Evolutionary conservation across 2,329 filamentous ascomycete species (phyloP).

Genomic region (Whalleya microplaca): DNA sequence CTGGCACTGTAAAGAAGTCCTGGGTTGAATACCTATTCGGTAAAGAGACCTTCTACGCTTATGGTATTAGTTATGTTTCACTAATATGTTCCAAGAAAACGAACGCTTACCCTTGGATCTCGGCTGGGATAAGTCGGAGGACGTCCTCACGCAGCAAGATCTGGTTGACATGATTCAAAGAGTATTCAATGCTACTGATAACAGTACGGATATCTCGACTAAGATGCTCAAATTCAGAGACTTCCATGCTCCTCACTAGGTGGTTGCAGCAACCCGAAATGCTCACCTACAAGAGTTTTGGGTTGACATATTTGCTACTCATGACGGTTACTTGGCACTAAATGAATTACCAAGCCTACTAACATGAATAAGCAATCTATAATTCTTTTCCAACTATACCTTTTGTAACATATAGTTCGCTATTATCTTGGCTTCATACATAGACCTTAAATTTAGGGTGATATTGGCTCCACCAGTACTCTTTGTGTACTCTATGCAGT

Average conservation of each 20-base stretch:
- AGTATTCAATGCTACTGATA: not conserved
- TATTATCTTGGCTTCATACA: no score
- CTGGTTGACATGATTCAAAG: not conserved
- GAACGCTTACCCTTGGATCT: slow-evolving; percentile 21
- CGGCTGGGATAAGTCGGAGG: slow-evolving; percentile 7
- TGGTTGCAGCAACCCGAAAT: no score
- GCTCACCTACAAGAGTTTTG: no score
- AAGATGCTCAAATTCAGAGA: not conserved
- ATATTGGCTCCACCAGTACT: no score
- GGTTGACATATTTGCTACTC: no score
- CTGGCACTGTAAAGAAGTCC: slow-evolving; percentile 14
- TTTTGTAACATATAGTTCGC: no score
- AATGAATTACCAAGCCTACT: no score
- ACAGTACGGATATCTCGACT: not conserved
- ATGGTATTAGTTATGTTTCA: not conserved
- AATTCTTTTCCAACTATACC: no score
- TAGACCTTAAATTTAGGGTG: no score
- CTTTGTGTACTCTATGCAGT: no score
- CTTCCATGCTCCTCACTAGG: not conserved
- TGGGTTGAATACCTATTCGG: slow-evolving; percentile 25
- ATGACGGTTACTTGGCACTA: no score
- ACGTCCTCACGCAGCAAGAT: slow-evolving; percentile 1
- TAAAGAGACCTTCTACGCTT: slow-evolving; percentile 1
- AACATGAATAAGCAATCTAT: no score
- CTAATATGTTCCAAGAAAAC: slow-evolving; percentile 13